These are phyloP conservation scores for Carex littledalei DNA, from an alignment of 176 grass and related monocot genomes.

Conservation along the genomic window DNA sequence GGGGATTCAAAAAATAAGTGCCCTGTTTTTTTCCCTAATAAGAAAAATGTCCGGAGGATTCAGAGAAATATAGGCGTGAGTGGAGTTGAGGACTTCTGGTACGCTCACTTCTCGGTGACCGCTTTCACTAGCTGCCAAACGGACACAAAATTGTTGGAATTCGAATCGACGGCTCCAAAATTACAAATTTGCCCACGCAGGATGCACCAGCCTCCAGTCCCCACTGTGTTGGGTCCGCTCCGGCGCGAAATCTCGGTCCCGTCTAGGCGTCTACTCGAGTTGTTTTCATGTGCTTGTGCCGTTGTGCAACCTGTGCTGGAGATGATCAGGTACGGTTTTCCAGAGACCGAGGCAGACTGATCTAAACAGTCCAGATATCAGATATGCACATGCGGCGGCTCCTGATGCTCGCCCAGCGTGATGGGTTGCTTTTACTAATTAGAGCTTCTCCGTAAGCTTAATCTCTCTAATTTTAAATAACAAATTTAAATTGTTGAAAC, in stretches of 20 bases:
- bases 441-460: too few species aligned
- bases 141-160: background rate
- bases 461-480: too few species aligned
- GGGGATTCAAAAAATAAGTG: too few species aligned
- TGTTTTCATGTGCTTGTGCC: too few species aligned
- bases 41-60: background rate
- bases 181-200: slow-evolving; percentile 1
- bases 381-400: too few species aligned
- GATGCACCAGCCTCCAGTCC: too few species aligned
- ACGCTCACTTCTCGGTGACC: background rate
- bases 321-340: background rate
- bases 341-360: background rate
- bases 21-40: background rate
- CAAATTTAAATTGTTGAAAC: too few species aligned
- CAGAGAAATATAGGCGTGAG: background rate
- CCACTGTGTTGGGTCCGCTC: background rate
- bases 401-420: too few species aligned
- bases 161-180: background rate
- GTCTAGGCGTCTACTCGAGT: background rate
- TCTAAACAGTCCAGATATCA: background rate
- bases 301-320: background rate
- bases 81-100: background rate
- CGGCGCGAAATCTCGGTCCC: background rate
- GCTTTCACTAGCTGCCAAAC: background rate
- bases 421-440: too few species aligned